Conservation (phyloP, 2,329 filamentous ascomycete species). For the Aspergillus fumigatiaffinis region DNA sequence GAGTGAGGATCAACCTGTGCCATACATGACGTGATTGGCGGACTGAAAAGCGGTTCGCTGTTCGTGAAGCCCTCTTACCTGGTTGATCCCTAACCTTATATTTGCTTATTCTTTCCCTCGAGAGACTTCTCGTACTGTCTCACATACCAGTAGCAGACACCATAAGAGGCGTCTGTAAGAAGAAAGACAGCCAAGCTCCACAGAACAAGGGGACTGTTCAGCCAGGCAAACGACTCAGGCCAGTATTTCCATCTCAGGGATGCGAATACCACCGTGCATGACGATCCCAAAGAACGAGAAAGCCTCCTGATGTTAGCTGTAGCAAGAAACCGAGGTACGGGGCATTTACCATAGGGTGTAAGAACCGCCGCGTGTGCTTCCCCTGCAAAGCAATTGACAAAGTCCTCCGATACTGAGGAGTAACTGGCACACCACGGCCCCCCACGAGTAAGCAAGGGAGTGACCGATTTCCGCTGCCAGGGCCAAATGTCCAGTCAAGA, state of each 20-base stretch:
- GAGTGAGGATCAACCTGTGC: no score
- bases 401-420: slow-evolving; percentile 10
- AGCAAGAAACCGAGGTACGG: no score
- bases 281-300: slow-evolving; percentile 10
- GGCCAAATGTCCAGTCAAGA: slow-evolving; percentile 1
- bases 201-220: slow-evolving; percentile 9
- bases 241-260: slow-evolving; percentile 9
- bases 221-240: slow-evolving; percentile 9
- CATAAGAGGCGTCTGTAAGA: slow-evolving; percentile 7
- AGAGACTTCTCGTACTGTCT: not conserved
- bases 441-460: slow-evolving; percentile 9
- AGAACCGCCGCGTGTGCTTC: slow-evolving; percentile 13
- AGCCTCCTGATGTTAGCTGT: slow-evolving; percentile 5
- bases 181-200: slow-evolving; percentile 9
- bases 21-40: no score
- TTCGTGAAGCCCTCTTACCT: no score
- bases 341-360: slow-evolving; percentile 10
- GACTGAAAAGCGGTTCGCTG: no score
- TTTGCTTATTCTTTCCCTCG: not conserved
- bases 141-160: slow-evolving; percentile 7
- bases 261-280: slow-evolving; percentile 7
- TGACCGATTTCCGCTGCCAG: slow-evolving; percentile 6
- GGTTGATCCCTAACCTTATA: not conserved
- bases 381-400: slow-evolving; percentile 12
- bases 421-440: slow-evolving; percentile 7